These are phyloP conservation scores for Leptomonas seymouri DNA, from an alignment of 208 protist genomes.

Conservation along the genomic window DNA sequence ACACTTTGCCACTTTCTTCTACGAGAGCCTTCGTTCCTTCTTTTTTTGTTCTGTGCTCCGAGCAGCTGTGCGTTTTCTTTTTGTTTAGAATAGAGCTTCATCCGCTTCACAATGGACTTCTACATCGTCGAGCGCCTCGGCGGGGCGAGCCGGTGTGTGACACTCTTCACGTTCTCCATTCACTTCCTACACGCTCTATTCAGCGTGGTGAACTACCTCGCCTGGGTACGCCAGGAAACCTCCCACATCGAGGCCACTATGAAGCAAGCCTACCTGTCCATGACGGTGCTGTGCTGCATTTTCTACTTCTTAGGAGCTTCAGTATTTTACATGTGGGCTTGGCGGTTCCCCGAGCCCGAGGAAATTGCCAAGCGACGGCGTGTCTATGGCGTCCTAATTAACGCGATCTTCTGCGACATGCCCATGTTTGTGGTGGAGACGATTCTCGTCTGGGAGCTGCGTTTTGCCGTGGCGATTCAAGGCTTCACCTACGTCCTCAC, in stretches of 20 bases:
- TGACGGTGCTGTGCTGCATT: slow-evolving; percentile 67
- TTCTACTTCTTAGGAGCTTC: slow-evolving; percentile 74
- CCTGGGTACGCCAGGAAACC: slow-evolving; percentile 59
- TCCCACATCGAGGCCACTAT: slow-evolving; percentile 24
- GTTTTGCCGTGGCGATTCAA: slow-evolving; percentile 61
- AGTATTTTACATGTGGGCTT: slow-evolving; percentile 93
- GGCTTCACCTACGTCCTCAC: slow-evolving; percentile 74
- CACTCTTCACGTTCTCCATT: slow-evolving; percentile 74
- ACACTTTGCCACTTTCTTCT: no score
- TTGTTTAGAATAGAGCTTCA: background rate
- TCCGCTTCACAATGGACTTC: slow-evolving; percentile 20
- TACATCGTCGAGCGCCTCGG: slow-evolving; percentile 66
- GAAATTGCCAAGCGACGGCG: slow-evolving; percentile 82
- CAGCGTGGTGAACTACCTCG: slow-evolving; percentile 66
- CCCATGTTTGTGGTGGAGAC: slow-evolving; percentile 84
- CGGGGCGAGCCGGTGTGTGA: slow-evolving; percentile 58
- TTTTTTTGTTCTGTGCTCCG: background rate
- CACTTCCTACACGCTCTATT: slow-evolving; percentile 84
- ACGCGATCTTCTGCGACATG: slow-evolving; percentile 84
- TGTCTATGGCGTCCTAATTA: slow-evolving; percentile 75
- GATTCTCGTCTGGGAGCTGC: slow-evolving; percentile 67
- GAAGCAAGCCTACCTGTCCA: slow-evolving; percentile 60
- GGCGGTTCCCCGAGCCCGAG: slow-evolving; percentile 87
- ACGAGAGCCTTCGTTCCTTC: no score
- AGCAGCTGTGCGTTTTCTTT: background rate